Evolutionary conservation across 2,329 filamentous ascomycete genomes (phyloP), one percentile per base, ranked within the genome.

Genomic region (Penicillium nordicum): DNA sequence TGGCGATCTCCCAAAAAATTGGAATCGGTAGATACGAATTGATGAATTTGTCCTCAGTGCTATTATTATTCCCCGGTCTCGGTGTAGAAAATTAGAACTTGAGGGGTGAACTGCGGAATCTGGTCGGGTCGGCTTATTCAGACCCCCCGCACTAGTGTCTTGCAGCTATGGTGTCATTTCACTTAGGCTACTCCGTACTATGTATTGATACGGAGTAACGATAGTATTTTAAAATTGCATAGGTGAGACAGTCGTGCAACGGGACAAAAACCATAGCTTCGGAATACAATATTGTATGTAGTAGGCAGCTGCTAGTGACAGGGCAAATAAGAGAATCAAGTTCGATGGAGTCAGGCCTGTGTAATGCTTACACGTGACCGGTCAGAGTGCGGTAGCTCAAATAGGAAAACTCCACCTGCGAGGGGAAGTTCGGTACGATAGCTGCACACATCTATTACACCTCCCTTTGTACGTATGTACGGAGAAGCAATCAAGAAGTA

Each of bases 1-100:
- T 64, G 61, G 59, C 63, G 60, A 65, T 63, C 56, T 52, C 57
- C 53, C 61, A 58, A 57, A 65, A 64, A 56, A 55, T 57, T 58
- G 62, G 58, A 62, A 64, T 66, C 55, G 63, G 64, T 63, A 65
- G 64, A 64, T 63, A 66, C 56, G 65, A 67, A 65, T 67, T 66
- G 60, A 67, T 67, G 64, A 66, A 65, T 30, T 56, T 55, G 37
- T 43, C 59, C 42, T 11, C 10, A 44, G 10, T 61, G 42, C 42
- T 53, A 12, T 14, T 30, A 12, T 49, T 43, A 21, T 57, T 49
- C 34, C 38, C 42, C 41, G 14, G 47, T 55, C n/a, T 57, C 18
- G 21, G 21, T 27, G 41, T 43, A 43, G 41, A 27, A 43, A 27
- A n/a, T 43, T n/a, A 43, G 41, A 43, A n/a, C 21, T 27, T n/a